These are phyloP conservation scores for Aspergillus nidulans DNA, from an alignment of 495 filamentous ascomycete genomes.

Conservation along the genomic window DNA sequence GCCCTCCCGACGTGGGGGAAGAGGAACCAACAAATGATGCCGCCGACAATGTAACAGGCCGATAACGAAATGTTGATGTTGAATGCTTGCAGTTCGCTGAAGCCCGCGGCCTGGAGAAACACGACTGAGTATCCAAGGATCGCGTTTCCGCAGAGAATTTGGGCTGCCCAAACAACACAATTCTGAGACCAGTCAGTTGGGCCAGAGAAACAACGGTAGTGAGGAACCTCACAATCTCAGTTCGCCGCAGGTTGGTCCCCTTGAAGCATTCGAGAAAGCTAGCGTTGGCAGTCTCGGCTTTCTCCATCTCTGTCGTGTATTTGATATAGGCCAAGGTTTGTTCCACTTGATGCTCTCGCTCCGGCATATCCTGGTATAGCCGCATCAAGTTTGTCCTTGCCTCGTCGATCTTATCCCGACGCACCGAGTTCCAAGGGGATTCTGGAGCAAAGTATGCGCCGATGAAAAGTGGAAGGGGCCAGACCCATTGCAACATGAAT, in stretches of 20 bases:
- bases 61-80: slow-evolving; percentile 35
- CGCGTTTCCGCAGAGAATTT: slow-evolving; percentile 31
- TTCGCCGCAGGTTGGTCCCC: slow-evolving; percentile 34
- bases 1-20: slow-evolving; percentile 45
- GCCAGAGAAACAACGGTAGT: slow-evolving; percentile 30
- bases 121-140: slow-evolving; percentile 32
- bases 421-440: slow-evolving; percentile 41
- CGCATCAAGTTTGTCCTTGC: slow-evolving; percentile 38
- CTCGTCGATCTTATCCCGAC: slow-evolving; percentile 40
- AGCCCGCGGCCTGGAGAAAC: slow-evolving; percentile 38
- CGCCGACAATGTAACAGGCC: slow-evolving; percentile 60
- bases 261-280: slow-evolving; percentile 37
- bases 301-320: slow-evolving; percentile 34
- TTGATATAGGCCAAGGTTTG: slow-evolving; percentile 43
- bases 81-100: slow-evolving; percentile 23
- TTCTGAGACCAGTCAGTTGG: slow-evolving; percentile 31
- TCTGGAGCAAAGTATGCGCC: slow-evolving; percentile 41
- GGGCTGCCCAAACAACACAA: slow-evolving; percentile 24
- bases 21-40: slow-evolving; percentile 58
- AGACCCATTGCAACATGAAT: slow-evolving; percentile 53
- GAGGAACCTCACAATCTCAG: slow-evolving; percentile 41
- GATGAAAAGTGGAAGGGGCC: slow-evolving; percentile 44
- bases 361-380: slow-evolving; percentile 27
- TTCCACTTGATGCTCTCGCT: slow-evolving; percentile 41
- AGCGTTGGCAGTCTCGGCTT: slow-evolving; percentile 24